Base-by-base conservation (phyloP, 331 rosid species). In the Spiraea crenata region DNA sequence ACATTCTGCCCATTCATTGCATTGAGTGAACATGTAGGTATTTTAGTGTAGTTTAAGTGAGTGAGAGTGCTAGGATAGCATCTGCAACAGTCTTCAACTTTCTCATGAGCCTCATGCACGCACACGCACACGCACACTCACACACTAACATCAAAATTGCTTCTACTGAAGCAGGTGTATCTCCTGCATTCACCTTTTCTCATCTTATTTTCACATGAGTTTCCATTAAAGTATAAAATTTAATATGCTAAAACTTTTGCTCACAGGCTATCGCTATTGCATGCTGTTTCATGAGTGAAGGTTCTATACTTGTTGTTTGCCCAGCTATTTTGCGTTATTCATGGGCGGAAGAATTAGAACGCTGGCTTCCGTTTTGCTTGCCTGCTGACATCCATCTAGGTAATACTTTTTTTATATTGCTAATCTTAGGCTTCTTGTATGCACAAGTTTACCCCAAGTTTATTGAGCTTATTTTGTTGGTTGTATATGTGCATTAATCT, bases 271-370 rank as follows among this genome's bases (percentile, higher is more conserved):
- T 93, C 81, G 92, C 97, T 69, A 84, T 89, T 81, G 96, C 96
- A 5, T 85, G 96, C 69, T 91, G 96, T 82, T 88, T 91, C 78
- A 51, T 85, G 85, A 77, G 83, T 74, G 95, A 91, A 85, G 99
- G 97, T 35, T 67, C 96, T 55, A 78, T 89, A 51, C 95, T 93
- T 65, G 90, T 91, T 71, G 97, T 93, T 77, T 90, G 97, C 88
- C 97, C 99, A 35, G 99, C 99, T 40, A 84, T 93, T 74, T 79
- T 93, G 84, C 90, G 99, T 41, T 91, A 80, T 82, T 79, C 97
- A 0, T 93, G 99, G 99, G 99, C 97, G 3, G 99, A 93, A 82
- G 99, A 93, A 75, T 71, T 93, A 67, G 99, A 93, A 84, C 91
- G 85, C 14, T 91, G 99, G 97, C 90, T 93, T 84, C 97, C 99